A percentile compares a stretch with the other conserved stretches of the same genome.
Conservation (phyloP, 2,329 filamentous ascomycete species). For the Daldinia eschscholtzii region DNA sequence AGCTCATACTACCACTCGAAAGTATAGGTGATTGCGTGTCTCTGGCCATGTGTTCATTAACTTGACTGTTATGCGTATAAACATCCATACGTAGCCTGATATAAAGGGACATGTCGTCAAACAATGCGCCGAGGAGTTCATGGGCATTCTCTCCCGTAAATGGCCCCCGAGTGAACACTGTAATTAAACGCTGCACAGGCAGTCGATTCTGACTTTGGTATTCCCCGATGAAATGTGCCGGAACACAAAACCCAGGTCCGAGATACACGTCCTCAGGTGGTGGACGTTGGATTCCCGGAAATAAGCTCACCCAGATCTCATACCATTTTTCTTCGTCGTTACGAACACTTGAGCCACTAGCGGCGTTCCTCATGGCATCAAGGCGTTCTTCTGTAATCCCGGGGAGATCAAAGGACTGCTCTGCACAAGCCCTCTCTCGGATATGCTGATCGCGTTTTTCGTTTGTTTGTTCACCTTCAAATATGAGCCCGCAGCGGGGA, state of each 20-base stretch:
- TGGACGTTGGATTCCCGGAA: background rate
- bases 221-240: background rate
- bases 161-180: background rate
- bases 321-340: slow-evolving; percentile 8
- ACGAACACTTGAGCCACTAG: background rate
- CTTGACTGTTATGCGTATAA: background rate
- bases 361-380: background rate
- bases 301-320: slow-evolving; percentile 15
- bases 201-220: background rate
- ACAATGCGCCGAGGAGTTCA: background rate
- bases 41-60: background rate
- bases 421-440: background rate
- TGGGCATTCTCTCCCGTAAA: no score
- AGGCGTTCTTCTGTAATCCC: background rate
- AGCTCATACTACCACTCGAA: background rate
- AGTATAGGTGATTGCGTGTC: background rate
- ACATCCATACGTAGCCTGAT: background rate
- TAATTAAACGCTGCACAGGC: background rate
- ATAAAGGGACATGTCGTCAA: background rate
- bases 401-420: background rate
- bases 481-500: slow-evolving; percentile 13
- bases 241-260: background rate
- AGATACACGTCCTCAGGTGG: no score
- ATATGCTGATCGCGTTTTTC: slow-evolving; percentile 3
- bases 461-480: background rate